Conservation (phyloP, 2,329 filamentous ascomycete species). For the Talaromyces sp. region DNA sequence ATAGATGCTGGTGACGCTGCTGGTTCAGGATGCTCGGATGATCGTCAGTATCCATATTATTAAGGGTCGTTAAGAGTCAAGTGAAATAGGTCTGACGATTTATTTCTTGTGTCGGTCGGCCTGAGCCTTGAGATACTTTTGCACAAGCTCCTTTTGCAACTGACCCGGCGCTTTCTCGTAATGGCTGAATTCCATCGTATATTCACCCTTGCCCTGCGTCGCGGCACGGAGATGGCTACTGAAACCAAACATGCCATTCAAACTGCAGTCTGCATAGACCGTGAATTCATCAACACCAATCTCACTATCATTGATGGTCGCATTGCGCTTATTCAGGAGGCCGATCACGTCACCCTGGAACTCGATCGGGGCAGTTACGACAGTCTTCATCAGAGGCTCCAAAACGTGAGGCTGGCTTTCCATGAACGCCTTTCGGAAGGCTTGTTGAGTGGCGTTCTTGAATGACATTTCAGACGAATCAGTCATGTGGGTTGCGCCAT, state of each 20-base stretch:
- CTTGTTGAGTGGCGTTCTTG: conserved; percentile 89
- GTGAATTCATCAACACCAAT: conserved; percentile 93
- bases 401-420: conserved; percentile 78
- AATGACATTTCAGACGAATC: conserved; percentile 97
- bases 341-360: conserved; percentile 97
- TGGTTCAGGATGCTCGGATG: not conserved
- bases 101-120: conserved; percentile 62
- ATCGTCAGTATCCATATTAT: not conserved
- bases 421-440: conserved; percentile 89
- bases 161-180: conserved; percentile 84
- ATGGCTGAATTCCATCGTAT: conserved; percentile 98
- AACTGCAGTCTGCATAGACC: conserved; percentile 81
- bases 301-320: conserved; percentile 92
- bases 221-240: conserved; percentile 84
- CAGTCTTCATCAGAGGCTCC: conserved; percentile 97
- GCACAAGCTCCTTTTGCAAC: conserved; percentile 74
- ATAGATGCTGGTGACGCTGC: conserved; percentile 4
- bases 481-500: conserved; percentile 94
- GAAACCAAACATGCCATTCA: conserved; percentile 99
- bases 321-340: conserved; percentile 93
- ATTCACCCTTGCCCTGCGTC: conserved; percentile 97
- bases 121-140: conserved; percentile 65
- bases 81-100: conserved; percentile 13
- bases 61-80: not conserved
- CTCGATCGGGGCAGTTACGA: conserved; percentile 90